Percentiles rank a stretch among this genome's conserved stretches.
Conservation (phyloP, 2,329 filamentous ascomycete species). For the Colletotrichum tropicale region DNA sequence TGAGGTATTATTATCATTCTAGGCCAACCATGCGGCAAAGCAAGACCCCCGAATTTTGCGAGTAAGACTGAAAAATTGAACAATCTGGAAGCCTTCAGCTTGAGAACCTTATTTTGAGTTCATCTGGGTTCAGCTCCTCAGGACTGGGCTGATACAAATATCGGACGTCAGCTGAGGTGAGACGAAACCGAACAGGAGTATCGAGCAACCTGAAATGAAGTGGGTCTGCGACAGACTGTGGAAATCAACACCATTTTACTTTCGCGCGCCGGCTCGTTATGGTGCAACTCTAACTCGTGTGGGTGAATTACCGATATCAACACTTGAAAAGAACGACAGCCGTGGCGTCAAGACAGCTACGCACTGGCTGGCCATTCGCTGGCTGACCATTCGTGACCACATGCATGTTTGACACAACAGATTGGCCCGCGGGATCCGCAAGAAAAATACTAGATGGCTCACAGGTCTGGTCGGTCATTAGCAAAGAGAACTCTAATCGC, state of each 20-base stretch:
- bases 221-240: neutral
- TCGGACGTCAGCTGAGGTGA: neutral
- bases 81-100: neutral
- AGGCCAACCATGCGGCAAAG: neutral
- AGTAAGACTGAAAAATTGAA: neutral
- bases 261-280: accelerated
- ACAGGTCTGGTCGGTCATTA: no score
- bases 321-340: no score
- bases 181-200: neutral
- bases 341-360: no score
- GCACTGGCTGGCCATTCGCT: no score
- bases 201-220: accelerated
- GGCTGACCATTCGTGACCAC: no score
- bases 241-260: accelerated
- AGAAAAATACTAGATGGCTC: no score
- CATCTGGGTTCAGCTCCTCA: neutral
- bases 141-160: neutral
- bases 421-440: no score
- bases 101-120: neutral
- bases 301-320: neutral
- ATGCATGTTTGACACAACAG: no score
- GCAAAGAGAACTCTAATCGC: no score
- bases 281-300: accelerated
- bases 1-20: neutral
- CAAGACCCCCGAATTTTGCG: neutral